Evolutionary conservation across 2,329 filamentous ascomycete species (phyloP).

Genomic region (Colletotrichum truncatum): DNA sequence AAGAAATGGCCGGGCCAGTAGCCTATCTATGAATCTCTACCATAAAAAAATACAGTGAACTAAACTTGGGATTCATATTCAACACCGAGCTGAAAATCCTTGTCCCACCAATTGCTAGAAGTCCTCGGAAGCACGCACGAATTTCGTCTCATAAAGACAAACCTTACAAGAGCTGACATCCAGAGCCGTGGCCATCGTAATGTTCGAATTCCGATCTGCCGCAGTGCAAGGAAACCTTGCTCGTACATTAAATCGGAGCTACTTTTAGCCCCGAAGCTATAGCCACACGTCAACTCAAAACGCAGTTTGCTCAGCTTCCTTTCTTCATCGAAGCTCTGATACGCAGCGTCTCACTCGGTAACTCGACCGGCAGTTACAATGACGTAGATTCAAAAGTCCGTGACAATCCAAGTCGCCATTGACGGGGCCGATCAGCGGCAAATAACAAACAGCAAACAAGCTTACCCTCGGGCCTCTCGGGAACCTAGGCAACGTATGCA

Average conservation of each 20-base stretch:
- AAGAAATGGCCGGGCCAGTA: too few species aligned
- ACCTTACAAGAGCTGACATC: too few species aligned
- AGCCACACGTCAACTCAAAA: neutral
- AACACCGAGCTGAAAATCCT: too few species aligned
- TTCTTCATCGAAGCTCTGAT: neutral
- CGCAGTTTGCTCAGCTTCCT: neutral
- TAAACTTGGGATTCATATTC: too few species aligned
- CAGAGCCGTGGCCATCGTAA: neutral
- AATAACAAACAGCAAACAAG: neutral
- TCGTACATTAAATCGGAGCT: constrained; percentile 3
- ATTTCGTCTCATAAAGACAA: neutral
- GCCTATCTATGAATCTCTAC: too few species aligned
- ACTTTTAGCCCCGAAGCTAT: constrained; percentile 18
- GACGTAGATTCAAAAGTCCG: neutral
- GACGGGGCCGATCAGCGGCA: too few species aligned
- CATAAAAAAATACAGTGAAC: too few species aligned
- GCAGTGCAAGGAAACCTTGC: neutral
- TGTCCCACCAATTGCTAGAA: too few species aligned
- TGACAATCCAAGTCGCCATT: neutral
- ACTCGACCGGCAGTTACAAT: neutral
- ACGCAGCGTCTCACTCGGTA: neutral
- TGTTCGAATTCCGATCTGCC: neutral
- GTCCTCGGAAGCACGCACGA: too few species aligned
- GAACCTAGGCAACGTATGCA: neutral
- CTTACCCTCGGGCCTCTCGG: neutral